A percentile compares a stretch with the other conserved stretches of the same genome.
Evolutionary conservation across 371 early-diverging fungal species (phyloP).

Genomic region (Mucor lusitanicus): DNA sequence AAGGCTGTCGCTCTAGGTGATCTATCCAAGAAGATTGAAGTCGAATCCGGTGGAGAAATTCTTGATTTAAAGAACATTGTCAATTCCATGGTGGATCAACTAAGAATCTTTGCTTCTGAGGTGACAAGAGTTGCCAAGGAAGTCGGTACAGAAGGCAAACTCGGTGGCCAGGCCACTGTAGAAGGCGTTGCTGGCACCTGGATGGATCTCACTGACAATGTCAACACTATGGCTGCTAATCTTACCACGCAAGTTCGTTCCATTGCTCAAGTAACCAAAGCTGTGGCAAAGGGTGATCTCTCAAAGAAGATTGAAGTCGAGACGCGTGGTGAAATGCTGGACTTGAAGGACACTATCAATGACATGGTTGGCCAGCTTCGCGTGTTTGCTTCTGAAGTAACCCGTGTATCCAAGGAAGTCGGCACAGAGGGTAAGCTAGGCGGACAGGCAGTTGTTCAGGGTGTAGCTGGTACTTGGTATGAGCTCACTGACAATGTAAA

Average conservation of each 20-base stretch:
- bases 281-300: constrained; percentile 62
- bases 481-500: constrained; percentile 55
- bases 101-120: too few relatives aligned
- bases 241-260: constrained; percentile 61
- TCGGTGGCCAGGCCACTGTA: too few relatives aligned
- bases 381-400: not conserved
- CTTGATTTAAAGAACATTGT: constrained; percentile 22
- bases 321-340: constrained; percentile 47
- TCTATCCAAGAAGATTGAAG: constrained; percentile 45
- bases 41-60: constrained; percentile 60
- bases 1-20: constrained; percentile 66
- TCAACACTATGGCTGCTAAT: constrained; percentile 65
- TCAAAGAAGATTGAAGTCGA: constrained; percentile 41
- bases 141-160: too few relatives aligned
- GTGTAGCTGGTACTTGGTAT: too few relatives aligned
- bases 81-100: too few relatives aligned
- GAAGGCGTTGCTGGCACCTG: constrained; percentile 50
- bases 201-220: constrained; percentile 69
- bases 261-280: constrained; percentile 62
- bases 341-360: not conserved
- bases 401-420: constrained; percentile 8
- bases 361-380: too few relatives aligned
- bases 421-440: too few relatives aligned
- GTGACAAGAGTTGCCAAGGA: too few relatives aligned
- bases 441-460: too few relatives aligned